A percentile compares a stretch with the other conserved stretches of the same genome.
Evolutionary conservation across 2,329 filamentous ascomycete genomes (phyloP).

Genomic region (Ophiostoma perfectum): DNA sequence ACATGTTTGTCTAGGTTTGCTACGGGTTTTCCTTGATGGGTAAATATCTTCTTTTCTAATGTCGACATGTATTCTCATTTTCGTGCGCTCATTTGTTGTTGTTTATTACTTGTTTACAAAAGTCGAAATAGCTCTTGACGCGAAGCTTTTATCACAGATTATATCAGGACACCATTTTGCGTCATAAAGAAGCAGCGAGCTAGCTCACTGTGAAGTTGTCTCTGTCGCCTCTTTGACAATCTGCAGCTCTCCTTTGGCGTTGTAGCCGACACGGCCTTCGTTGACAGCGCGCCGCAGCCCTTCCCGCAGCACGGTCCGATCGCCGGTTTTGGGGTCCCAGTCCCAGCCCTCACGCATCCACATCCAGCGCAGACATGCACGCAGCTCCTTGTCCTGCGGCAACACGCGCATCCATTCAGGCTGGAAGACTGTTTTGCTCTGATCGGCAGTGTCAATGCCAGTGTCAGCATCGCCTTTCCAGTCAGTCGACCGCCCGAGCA

Average conservation of each 20-base stretch:
- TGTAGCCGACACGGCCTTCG: constrained; percentile 52
- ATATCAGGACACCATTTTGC: too few species aligned
- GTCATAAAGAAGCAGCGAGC: too few species aligned
- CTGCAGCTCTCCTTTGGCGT: constrained; percentile 43
- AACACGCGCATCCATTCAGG: constrained; percentile 88
- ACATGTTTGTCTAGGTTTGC: neutral
- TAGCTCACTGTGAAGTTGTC: too few species aligned
- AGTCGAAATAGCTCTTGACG: too few species aligned
- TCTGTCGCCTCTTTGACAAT: constrained; percentile 9
- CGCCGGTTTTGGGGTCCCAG: constrained; percentile 70
- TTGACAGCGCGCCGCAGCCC: constrained; percentile 53
- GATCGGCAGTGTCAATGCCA: neutral
- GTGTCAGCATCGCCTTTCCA: constrained; percentile 53
- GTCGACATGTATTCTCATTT: neutral
- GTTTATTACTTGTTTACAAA: too few species aligned
- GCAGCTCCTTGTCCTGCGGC: constrained; percentile 81
- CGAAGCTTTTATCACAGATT: too few species aligned
- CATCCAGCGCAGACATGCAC: constrained; percentile 82
- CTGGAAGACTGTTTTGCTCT: constrained; percentile 37
- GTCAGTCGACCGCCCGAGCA: constrained; percentile 60
- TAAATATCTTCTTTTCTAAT: neutral
- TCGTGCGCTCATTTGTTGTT: too few species aligned
- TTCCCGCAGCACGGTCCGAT: constrained; percentile 48
- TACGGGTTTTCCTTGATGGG: too few species aligned
- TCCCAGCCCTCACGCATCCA: constrained; percentile 82